Evolutionary conservation across 106 monocot species (phyloP), one percentile per base, ranked within the genome.

Genomic region (Amphibolis antarctica): DNA sequence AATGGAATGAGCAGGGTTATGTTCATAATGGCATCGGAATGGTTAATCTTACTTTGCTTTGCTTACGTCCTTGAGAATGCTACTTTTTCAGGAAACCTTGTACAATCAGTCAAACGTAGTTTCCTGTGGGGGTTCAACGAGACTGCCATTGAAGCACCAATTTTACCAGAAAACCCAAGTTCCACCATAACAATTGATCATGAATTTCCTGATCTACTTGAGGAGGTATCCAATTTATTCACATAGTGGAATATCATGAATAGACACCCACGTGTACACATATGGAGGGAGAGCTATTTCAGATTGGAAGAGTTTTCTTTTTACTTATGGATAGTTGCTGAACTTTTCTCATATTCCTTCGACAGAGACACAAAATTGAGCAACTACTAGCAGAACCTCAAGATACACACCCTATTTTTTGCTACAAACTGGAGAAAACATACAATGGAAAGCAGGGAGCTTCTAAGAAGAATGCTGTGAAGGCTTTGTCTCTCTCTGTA

Each of bases 1-100:
- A 91, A 86, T 64, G 90, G 90, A 68, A 81, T 91, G 81, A 78
- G 48, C 49, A 65, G 65, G 50, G 83, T 81, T 6, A 42, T 91
- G 53, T 74, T 86, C 46, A 86, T 86, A 43, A 86, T 86, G 30
- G 20, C 44, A 44, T 19, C 78, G 13, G 90, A 88, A 55, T 83
- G 83, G 83, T 2, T 76, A 9, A 13, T 88, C 12, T 59, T 88
- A 13, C 83, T 88, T 56, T 51, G 61, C 9, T 4, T 72, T 15
- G 77, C 88, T 24, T 83, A 68, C 55, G 64, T 77, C 23, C 22
- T 83, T 24, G 75, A 83, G 27, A 65, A 78, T 44, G 27, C 69
- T 36, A 30, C 65, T 28, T 54, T 60, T 22, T 22, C 27, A 11
- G 62, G 77, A 26, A 49, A 51, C 42, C 30, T 53, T 68, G 52